Base-by-base conservation (phyloP, 2,329 filamentous ascomycete genomes). In the Aspergillus thermomutatus region DNA sequence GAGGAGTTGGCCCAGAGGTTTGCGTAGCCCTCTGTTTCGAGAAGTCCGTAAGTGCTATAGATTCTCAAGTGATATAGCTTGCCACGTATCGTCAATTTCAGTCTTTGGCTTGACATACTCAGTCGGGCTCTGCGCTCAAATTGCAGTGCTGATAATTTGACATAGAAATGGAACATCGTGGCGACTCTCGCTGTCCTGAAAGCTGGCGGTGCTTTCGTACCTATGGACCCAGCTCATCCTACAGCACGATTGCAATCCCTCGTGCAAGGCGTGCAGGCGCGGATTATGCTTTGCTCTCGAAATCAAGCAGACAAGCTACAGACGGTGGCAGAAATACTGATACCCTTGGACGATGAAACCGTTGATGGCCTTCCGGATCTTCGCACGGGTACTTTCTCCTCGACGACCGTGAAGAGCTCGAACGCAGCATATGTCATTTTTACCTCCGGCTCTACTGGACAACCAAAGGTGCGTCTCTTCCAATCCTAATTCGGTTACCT, bases 371-470 rank as follows among this genome's bases (percentile, higher is more conserved):
- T 72, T 34, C 55, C 67, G 7, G 56, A 53, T 9, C 55, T 58
- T 4, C 52, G 58, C 5, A 61, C 58, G 6, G 56, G 52, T 3
- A 54, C 54, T 21, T 52, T 57, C 26, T 60, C 61, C 52, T 60
- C 62, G 52, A 60, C 67, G 8, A 64, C 66, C 53, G 69, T 69
- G 8, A 69, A 65, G 19, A 60, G 67, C 41, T 61, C 60, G 46
- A 72, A 73, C 61, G 72, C 72, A 9, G 73, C 72, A 46, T 88
- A 86, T 68, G 75, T 87, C 5, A 77, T 89, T 9, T 85, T 88
- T 62, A 83, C 81, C 8, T 82, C 82, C 3, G 82, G 82, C 0
- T 82, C 82, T 1, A 82, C 83, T 3, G 80, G 80, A 49, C 77
- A 79, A 54, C 82, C 83, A 0, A 84, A 84, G 64, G 73, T 75